These are phyloP conservation scores for Pythium monospermum DNA, from an alignment of 352 stramenopile species.

Conservation along the genomic window DNA sequence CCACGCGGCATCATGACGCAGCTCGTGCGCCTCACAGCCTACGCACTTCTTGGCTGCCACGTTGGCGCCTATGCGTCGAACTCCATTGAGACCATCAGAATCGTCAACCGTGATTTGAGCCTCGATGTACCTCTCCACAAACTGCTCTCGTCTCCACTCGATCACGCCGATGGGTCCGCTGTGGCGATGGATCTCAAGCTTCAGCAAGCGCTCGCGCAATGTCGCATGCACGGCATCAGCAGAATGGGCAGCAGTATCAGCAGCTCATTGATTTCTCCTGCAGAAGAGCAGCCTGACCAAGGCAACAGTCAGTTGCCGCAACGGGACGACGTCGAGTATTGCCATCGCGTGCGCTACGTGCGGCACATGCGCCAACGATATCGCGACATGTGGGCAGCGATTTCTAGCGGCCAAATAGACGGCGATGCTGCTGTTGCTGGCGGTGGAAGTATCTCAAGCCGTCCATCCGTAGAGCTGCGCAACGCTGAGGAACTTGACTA, in stretches of 20 bases:
- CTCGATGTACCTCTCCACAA: slow-evolving; percentile 10
- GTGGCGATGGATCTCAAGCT: slow-evolving; percentile 9
- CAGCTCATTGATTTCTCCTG: too few relatives aligned
- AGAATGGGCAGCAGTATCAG: too few relatives aligned
- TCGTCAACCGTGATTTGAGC: not conserved
- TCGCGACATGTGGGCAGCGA: slow-evolving; percentile 19
- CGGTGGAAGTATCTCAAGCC: too few relatives aligned
- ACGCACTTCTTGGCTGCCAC: too few relatives aligned
- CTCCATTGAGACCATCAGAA: too few relatives aligned
- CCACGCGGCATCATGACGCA: too few relatives aligned
- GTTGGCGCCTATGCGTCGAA: too few relatives aligned
- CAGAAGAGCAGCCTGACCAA: too few relatives aligned
- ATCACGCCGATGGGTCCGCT: not conserved
- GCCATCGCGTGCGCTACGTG: slow-evolving; percentile 48
- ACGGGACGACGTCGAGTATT: slow-evolving; percentile 22
- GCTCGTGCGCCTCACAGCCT: too few relatives aligned
- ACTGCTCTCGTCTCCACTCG: slow-evolving; percentile 13
- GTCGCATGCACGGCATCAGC: slow-evolving; percentile 11
- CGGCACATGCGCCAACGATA: slow-evolving; percentile 35
- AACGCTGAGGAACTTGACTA: slow-evolving; percentile 28
- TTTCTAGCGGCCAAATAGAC: slow-evolving; percentile 10
- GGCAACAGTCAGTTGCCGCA: not conserved
- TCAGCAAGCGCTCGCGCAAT: slow-evolving; percentile 9
- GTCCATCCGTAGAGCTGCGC: slow-evolving; percentile 14
- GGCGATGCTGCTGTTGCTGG: too few relatives aligned